phyloP scores from a whole-genome alignment of 1,139 yeast genomes.

The Wickerhamomyces sp. region DNA sequence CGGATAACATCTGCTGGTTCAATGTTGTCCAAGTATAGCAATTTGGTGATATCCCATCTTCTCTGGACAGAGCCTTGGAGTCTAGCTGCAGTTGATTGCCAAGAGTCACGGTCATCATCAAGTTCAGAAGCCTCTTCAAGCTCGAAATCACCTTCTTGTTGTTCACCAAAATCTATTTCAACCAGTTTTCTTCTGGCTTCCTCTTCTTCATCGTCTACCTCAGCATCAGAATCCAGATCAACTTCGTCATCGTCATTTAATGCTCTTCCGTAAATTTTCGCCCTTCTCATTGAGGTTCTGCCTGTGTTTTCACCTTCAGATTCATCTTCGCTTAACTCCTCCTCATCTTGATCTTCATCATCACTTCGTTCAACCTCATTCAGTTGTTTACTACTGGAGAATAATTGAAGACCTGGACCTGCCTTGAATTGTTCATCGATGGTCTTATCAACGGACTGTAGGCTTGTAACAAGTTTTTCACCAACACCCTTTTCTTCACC shows the following conservation, averaged over 20 bases:
- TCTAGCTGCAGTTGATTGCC: constrained; percentile 42
- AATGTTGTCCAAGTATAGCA: constrained; percentile 72
- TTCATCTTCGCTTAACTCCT: constrained; percentile 31
- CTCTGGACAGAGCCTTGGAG: constrained; percentile 39
- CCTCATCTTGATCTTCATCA: constrained; percentile 37
- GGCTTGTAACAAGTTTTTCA: constrained; percentile 74
- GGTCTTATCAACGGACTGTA: constrained; percentile 65
- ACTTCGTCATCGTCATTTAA: constrained; percentile 49
- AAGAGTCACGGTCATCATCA: constrained; percentile 42
- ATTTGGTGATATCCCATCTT: constrained; percentile 75
- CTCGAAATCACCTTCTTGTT: constrained; percentile 34
- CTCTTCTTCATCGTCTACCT: constrained; percentile 29
- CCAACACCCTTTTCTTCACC: constrained; percentile 75
- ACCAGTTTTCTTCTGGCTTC: constrained; percentile 33
- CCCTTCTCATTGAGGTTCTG: constrained; percentile 53
- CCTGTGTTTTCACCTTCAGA: constrained; percentile 42
- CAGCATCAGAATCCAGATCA: constrained; percentile 37
- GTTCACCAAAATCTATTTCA: constrained; percentile 46
- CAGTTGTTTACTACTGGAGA: constrained; percentile 52
- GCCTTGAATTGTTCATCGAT: constrained; percentile 57
- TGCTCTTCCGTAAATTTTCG: constrained; percentile 54
- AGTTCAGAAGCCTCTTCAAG: constrained; percentile 40
- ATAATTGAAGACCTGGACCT: constrained; percentile 71
- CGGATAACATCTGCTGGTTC: constrained; percentile 69
- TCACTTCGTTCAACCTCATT: constrained; percentile 35